Evolutionary conservation across 1,284 basidiomycete species (phyloP).

Genomic region (Gomphus bonarii): DNA sequence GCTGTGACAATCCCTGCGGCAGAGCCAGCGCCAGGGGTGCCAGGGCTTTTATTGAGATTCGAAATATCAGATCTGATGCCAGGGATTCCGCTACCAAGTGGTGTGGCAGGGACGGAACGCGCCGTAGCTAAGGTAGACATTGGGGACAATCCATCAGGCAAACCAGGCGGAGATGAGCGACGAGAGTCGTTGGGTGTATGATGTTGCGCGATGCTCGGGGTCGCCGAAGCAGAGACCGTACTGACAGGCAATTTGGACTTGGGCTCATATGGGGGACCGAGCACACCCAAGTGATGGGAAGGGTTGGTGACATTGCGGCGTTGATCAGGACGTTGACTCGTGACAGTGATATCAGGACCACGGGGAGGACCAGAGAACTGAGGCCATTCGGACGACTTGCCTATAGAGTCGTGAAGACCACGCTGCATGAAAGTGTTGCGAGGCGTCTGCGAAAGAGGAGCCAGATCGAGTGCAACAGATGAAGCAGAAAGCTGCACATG

Average conservation of each 20-base stretch:
- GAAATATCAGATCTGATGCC: conserved; percentile 23
- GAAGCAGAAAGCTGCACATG: conserved; percentile 65
- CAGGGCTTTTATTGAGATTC: conserved; percentile 51
- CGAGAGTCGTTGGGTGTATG: conserved; percentile 51
- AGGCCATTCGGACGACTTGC: conserved; percentile 89
- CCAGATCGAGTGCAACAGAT: conserved; percentile 87
- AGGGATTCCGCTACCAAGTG: conserved; percentile 34
- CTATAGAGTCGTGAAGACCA: conserved; percentile 40
- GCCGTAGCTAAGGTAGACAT: conserved; percentile 29
- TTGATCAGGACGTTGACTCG: conserved; percentile 33
- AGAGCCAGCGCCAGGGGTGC: conserved; percentile 35
- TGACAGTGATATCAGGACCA: conserved; percentile 41
- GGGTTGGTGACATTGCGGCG: conserved; percentile 65
- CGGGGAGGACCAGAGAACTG: conserved; percentile 64
- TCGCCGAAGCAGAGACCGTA: conserved; percentile 45
- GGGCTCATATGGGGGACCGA: conserved; percentile 47
- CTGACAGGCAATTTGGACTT: conserved; percentile 30
- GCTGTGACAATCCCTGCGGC: not conserved
- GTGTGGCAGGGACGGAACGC: conserved; percentile 69
- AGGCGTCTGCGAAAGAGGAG: conserved; percentile 76
- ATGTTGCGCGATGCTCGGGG: conserved; percentile 48
- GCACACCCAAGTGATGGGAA: conserved; percentile 23
- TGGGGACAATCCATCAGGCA: conserved; percentile 47
- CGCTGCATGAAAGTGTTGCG: conserved; percentile 49
- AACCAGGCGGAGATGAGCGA: conserved; percentile 56